Percentiles rank a stretch among this genome's conserved stretches.
Conservation (phyloP, 2,329 filamentous ascomycete species). For the Aspergillus fischeri region DNA sequence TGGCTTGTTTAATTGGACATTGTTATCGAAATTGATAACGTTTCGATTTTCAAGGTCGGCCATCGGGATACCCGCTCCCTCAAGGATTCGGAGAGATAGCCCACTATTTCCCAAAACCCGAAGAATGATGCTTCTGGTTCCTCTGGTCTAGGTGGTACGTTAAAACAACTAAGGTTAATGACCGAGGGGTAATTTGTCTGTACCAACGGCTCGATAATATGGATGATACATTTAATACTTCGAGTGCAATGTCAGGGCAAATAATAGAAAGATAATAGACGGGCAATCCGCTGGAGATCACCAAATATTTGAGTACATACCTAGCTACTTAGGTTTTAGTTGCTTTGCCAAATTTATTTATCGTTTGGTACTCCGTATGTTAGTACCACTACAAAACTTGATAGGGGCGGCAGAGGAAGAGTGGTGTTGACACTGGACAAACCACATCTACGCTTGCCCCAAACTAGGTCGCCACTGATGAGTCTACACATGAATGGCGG, state of each 20-base stretch:
- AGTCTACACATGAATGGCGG: not conserved
- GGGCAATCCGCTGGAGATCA: not conserved
- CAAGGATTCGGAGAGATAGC: constrained; percentile 7
- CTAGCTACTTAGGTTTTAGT: not conserved
- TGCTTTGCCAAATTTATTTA: not conserved
- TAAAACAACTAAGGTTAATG: constrained; percentile 1
- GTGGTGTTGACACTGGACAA: constrained; percentile 3
- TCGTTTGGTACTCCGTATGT: not conserved
- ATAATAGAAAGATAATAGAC: not conserved
- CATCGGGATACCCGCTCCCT: constrained; percentile 14
- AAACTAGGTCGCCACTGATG: constrained; percentile 9
- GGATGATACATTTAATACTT: not conserved
- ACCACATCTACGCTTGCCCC: constrained; percentile 5
- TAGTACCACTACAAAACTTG: constrained; percentile 1
- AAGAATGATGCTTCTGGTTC: constrained; percentile 13
- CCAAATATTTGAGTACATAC: not conserved
- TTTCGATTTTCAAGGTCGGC: not conserved
- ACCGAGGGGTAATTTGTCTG: not conserved
- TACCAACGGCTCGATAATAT: not conserved
- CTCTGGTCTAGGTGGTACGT: constrained; percentile 3
- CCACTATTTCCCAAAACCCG: constrained; percentile 8
- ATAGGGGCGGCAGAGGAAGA: constrained; percentile 13
- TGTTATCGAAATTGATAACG: not conserved
- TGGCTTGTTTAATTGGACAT: not conserved
- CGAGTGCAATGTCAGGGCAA: not conserved